Evolutionary conservation across 768 basidiomycete genomes (phyloP).

Genomic region (Collybiopsis confluens): DNA sequence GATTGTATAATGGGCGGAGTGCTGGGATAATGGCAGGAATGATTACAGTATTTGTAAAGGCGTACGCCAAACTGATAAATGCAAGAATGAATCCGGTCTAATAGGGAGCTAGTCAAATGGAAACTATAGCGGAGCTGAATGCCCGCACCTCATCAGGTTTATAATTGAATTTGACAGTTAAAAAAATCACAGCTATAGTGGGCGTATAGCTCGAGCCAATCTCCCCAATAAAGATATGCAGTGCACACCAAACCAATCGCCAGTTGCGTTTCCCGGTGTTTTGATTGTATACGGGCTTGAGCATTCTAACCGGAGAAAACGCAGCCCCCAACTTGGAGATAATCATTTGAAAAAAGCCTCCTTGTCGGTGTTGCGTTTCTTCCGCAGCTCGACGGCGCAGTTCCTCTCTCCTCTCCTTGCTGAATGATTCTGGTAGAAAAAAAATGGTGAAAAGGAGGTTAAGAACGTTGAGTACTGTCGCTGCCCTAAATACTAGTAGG

Average conservation of each 20-base stretch:
- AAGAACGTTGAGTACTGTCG: slow-evolving; percentile 11
- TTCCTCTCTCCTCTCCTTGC: slow-evolving; percentile 17
- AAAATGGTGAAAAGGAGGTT: slow-evolving; percentile 18
- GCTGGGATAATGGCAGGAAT: slow-evolving; percentile 20
- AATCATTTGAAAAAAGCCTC: not conserved
- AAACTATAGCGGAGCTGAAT: not conserved
- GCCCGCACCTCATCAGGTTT: slow-evolving; percentile 21
- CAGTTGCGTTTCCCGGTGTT: slow-evolving; percentile 20
- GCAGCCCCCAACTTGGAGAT: not conserved
- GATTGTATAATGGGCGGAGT: slow-evolving; percentile 22
- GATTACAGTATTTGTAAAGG: slow-evolving; percentile 15
- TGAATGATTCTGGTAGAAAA: slow-evolving; percentile 27
- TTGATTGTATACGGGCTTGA: slow-evolving; percentile 15
- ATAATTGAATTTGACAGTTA: slow-evolving; percentile 21
- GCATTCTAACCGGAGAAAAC: slow-evolving; percentile 16
- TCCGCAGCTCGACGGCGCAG: slow-evolving; percentile 10
- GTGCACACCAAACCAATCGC: slow-evolving; percentile 24
- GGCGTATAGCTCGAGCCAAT: slow-evolving; percentile 13
- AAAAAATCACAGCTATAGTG: slow-evolving; percentile 18
- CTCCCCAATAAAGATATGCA: slow-evolving; percentile 20
- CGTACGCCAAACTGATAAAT: slow-evolving; percentile 11
- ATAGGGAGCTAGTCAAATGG: not conserved
- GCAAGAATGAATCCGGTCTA: slow-evolving; percentile 26
- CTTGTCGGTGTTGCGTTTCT: not conserved
- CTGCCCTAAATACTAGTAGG: slow-evolving; percentile 18